Base-by-base conservation (phyloP, 805 yeast genomes). In the Alloascoidea hylecoeti region DNA sequence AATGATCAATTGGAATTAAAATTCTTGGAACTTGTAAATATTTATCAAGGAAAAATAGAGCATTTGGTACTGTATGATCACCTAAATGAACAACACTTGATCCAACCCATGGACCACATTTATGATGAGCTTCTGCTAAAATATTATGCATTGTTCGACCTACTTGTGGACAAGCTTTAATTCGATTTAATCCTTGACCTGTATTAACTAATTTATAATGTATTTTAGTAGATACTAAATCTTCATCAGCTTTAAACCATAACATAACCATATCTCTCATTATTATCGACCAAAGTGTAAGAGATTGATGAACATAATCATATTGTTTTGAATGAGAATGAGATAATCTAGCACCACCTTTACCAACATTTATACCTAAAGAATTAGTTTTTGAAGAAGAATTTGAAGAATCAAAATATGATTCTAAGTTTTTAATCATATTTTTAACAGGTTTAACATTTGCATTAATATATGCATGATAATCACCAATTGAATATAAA, bases 31-130 rank as follows among this genome's bases (percentile, higher is more conserved):
- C 83, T 53, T 81, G 94, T 18, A 78, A 69, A 51, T 81, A 81
- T 52, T 82, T 81, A 55, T 81, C 92, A 38, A 81, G 56, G 60
- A 81, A 81, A 51, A 80, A 80, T 42, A 82, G 53, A 0, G 89
- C 86, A 52, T 81, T 81, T 2, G 94, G 94, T 3, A 81, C 94
- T 1, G 88, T 81, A 47, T 76, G 79, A 53, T 81, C 94, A 33
- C 92, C 94, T 14, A 82, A 50, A 55, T 81, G 94, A 16, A 81
- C 80, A 16, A 78, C 89, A 13, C 81, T 72, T 3, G 84, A 75
- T 2, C 94, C 94, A 23, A 81, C 78, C 89, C 92, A 81, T 14
- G 53, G 57, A 3, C 78, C 71, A 16, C 81, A 71, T 36, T 64
- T 63, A 18, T 60, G 53, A 49, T 81, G 82, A 35, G 81, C 81